These are phyloP conservation scores for Colletotrichum magnum DNA, from an alignment of 2,329 filamentous ascomycete genomes.

Conservation along the genomic window DNA sequence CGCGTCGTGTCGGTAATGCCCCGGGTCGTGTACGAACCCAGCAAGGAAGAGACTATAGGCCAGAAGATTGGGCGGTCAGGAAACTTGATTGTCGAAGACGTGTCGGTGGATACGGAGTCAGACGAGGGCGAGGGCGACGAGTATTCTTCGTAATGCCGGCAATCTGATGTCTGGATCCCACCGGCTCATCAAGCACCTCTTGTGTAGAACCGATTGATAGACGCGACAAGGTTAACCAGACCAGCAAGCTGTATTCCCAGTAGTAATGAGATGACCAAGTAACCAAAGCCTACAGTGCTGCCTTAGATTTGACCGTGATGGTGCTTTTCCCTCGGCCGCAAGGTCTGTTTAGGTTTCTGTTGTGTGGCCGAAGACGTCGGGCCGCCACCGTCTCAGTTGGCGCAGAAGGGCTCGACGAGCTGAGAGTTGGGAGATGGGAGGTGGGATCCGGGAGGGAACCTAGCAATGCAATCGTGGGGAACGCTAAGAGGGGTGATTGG, in stretches of 20 bases:
- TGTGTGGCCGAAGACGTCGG: not conserved
- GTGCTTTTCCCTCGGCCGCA: no score
- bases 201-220: no score
- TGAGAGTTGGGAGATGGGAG: not conserved
- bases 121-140: constrained; percentile 28
- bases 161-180: no score
- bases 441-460: constrained; percentile 6
- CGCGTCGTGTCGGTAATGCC: constrained; percentile 89
- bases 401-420: not conserved
- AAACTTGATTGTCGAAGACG: constrained; percentile 89
- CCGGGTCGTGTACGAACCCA: constrained; percentile 82
- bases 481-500: constrained; percentile 26
- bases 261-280: not conserved
- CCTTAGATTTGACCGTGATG: no score
- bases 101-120: constrained; percentile 53
- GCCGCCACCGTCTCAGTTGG: constrained; percentile 8
- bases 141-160: not conserved
- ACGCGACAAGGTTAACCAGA: no score
- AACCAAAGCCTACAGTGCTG: not conserved
- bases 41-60: constrained; percentile 74
- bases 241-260: not conserved
- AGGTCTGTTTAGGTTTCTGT: not conserved
- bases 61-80: constrained; percentile 85
- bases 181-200: no score
- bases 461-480: constrained; percentile 1